Evolutionary conservation across 768 basidiomycete genomes (phyloP).

Genomic region (Lyophyllum shimeji): DNA sequence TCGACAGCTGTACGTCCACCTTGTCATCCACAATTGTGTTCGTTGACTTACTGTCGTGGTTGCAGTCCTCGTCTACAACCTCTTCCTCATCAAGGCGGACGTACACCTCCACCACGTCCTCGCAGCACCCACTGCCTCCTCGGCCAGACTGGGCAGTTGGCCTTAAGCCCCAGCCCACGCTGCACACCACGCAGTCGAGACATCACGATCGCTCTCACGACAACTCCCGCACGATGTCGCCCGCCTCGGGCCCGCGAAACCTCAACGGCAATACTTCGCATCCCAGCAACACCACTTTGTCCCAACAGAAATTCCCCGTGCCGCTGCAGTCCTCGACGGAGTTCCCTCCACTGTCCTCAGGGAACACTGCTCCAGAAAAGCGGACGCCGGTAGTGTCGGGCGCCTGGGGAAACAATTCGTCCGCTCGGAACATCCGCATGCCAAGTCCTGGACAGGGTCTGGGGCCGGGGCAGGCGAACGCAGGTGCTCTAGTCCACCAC

Average conservation of each 20-base stretch:
- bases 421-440: slow-evolving; percentile 52
- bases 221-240: slow-evolving; percentile 41
- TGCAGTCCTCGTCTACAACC: slow-evolving; percentile 69
- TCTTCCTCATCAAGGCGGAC: slow-evolving; percentile 81
- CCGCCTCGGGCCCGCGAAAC: slow-evolving; percentile 38
- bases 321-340: slow-evolving; percentile 53
- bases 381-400: slow-evolving; percentile 56
- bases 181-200: slow-evolving; percentile 49
- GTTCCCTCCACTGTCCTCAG: slow-evolving; percentile 66
- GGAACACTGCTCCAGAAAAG: slow-evolving; percentile 42
- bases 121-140: slow-evolving; percentile 74
- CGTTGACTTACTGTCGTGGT: slow-evolving; percentile 7
- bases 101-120: slow-evolving; percentile 72
- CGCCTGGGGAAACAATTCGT: slow-evolving; percentile 68
- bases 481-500: slow-evolving; percentile 38
- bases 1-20: slow-evolving; percentile 67
- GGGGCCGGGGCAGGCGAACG: slow-evolving; percentile 19
- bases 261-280: slow-evolving; percentile 35
- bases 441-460: slow-evolving; percentile 29
- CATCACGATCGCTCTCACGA: slow-evolving; percentile 50
- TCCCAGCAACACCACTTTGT: slow-evolving; percentile 19
- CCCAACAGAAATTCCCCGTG: slow-evolving; percentile 33
- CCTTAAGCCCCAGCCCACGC: slow-evolving; percentile 71
- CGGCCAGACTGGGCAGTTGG: slow-evolving; percentile 91
- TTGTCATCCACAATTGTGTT: slow-evolving; percentile 2